Evolutionary conservation across 2,329 filamentous ascomycete genomes (phyloP), one percentile per base, ranked within the genome.

Genomic region (Hypoxylon sp.): DNA sequence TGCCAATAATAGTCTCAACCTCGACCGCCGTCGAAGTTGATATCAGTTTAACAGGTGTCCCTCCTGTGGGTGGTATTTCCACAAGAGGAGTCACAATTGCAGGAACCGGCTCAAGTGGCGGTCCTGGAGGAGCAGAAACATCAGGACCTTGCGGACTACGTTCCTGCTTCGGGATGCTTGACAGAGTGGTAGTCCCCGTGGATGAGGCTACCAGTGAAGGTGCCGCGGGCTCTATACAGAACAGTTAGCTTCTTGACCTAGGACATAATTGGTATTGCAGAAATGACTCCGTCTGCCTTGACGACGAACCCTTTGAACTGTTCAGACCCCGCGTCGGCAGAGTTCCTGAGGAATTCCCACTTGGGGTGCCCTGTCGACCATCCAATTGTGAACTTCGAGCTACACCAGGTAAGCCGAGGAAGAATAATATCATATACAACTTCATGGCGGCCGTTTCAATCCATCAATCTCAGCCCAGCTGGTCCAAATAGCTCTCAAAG

Each of bases 271-370:
- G 11, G 27, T 42, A 47, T 59, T 52, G 47, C 21, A 21, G 17
- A 60, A 65, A 70, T 54, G 35, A 47, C 58, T 48, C 66, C 37
- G 46, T 39, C 53, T 17, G 8, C 48, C 39, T 58, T 54, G 58
- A 71, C 69, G 69, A 69, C 69, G 69, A 69, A 71, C 69, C 69
- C 54, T 51, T 64, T 57, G 67, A 57, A 39, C 60, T 65, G 24
- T 56, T 64, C 48, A 27, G 32, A 53, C 46, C 61, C 55, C 57
- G 65, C 46, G 51, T 35, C 6, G 67, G 54, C 54, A 58, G 29
- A 67, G 27, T 55, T 32, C 39, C 57, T 53, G 67, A 67, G 11
- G 17, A 69, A 59, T 71, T 71, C 60, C 69, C 66, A 62, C 69
- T 67, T 67, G 69, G 66, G 61, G 42, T 44, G 46, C 27, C 63